Percentiles rank a stretch among this genome's conserved stretches.
phyloP scores from a whole-genome alignment of 768 basidiomycete genomes.

The Sporobolomyces pararoseus region DNA sequence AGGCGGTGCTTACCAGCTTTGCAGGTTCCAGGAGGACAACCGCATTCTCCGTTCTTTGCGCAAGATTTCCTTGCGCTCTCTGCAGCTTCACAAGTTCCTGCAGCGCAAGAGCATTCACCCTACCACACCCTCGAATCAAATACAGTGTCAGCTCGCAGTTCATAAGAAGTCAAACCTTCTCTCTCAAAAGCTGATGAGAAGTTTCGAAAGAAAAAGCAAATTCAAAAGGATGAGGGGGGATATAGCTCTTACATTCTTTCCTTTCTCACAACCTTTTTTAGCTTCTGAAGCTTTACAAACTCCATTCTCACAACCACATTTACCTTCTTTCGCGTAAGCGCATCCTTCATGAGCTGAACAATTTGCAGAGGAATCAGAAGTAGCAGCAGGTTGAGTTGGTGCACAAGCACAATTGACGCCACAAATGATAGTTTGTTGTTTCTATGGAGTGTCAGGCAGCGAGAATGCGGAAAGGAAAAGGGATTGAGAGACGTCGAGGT shows the following conservation, averaged over 20 bases:
- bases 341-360: constrained; percentile 15
- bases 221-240: neutral
- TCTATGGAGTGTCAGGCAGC: neutral
- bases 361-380: neutral
- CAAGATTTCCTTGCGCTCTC: constrained; percentile 7
- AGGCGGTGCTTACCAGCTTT: constrained; percentile 1
- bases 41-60: neutral
- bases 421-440: constrained; percentile 12
- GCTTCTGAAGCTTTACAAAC: constrained; percentile 10
- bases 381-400: neutral
- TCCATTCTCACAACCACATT: constrained; percentile 13
- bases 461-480: neutral
- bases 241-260: neutral
- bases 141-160: neutral
- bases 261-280: constrained; percentile 21
- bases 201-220: neutral
- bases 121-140: neutral
- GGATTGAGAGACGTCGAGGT: neutral
- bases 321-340: constrained; percentile 9
- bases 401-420: constrained; percentile 26
- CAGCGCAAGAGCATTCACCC: constrained; percentile 21
- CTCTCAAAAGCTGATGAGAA: neutral
- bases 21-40: constrained; percentile 4
- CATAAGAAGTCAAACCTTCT: too few species aligned
- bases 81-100: constrained; percentile 15